Percentiles rank a stretch among this genome's conserved stretches.
phyloP scores from a whole-genome alignment of 768 basidiomycete genomes.

The Lentinula sp. region DNA sequence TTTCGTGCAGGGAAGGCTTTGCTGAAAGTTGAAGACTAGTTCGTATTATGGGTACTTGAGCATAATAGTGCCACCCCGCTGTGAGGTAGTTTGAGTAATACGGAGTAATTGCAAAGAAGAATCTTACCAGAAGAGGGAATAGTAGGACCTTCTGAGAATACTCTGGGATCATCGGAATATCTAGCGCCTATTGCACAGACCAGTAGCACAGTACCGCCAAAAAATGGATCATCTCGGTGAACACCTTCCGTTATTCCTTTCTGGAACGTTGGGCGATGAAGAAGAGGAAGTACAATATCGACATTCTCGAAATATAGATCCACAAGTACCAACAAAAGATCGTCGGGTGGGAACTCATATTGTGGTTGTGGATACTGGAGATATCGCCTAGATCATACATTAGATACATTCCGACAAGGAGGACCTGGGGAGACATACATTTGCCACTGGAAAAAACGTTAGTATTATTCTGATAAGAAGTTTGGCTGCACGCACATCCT shows the following conservation, averaged over 20 bases:
- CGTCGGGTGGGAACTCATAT: slow-evolving; percentile 24
- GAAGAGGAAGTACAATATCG: slow-evolving; percentile 35
- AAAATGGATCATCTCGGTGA: slow-evolving; percentile 28
- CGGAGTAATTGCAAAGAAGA: neutral
- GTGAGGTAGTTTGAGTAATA: neutral
- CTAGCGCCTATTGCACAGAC: slow-evolving; percentile 66
- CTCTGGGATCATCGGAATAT: slow-evolving; percentile 56
- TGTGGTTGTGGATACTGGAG: slow-evolving; percentile 9
- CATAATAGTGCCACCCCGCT: slow-evolving; percentile 62
- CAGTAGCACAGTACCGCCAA: slow-evolving; percentile 47
- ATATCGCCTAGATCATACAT: neutral
- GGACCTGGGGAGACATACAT: neutral
- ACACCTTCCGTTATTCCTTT: slow-evolving; percentile 20
- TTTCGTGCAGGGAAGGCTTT: slow-evolving; percentile 59
- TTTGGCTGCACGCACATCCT: slow-evolving; percentile 33
- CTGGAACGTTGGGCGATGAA: slow-evolving; percentile 34
- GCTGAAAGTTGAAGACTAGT: slow-evolving; percentile 45
- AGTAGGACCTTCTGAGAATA: slow-evolving; percentile 40
- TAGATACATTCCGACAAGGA: neutral
- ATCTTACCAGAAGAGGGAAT: slow-evolving; percentile 23
- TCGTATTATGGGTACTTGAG: slow-evolving; percentile 59
- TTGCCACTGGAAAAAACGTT: slow-evolving; percentile 25
- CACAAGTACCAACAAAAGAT: slow-evolving; percentile 35
- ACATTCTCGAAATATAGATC: slow-evolving; percentile 40
- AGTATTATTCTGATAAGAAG: neutral